Percentiles rank a stretch among this genome's conserved stretches.
phyloP scores from a whole-genome alignment of 345 rosid genomes.

The Salix purpurea region DNA sequence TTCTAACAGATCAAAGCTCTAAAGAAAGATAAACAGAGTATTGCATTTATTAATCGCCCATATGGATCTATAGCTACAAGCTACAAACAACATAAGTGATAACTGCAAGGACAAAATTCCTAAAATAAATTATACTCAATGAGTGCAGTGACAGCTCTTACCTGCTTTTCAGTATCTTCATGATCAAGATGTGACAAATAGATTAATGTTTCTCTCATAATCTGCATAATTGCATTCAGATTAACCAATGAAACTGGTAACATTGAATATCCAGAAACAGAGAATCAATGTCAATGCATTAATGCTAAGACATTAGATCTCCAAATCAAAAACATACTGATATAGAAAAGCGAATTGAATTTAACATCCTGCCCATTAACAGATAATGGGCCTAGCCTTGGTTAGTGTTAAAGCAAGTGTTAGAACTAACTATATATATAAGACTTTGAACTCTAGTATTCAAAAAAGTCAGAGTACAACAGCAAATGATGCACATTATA shows the following conservation, averaged over 20 bases:
- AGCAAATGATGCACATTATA: not conserved
- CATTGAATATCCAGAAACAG: not conserved
- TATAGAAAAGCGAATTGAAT: not conserved
- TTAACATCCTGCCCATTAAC: not conserved
- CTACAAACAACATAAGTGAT: not conserved
- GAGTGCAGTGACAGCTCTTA: constrained; percentile 12
- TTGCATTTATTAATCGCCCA: not conserved
- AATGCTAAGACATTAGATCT: not conserved
- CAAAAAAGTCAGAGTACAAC: not conserved
- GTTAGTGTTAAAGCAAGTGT: not conserved
- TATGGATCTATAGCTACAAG: not conserved
- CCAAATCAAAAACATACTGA: not conserved
- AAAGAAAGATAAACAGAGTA: not conserved
- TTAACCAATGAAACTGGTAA: constrained; percentile 6
- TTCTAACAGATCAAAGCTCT: not conserved
- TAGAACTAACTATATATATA: not conserved
- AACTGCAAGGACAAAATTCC: not conserved
- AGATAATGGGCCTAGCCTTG: not conserved
- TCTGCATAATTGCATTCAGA: constrained; percentile 46
- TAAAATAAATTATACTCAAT: not conserved
- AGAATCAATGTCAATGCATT: not conserved
- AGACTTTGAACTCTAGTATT: not conserved
- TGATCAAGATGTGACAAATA: constrained; percentile 96
- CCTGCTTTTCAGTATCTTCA: constrained; percentile 99
- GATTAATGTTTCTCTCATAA: constrained; percentile 93